These are phyloP conservation scores for Porphyra umbilicalis DNA, from an alignment of 31 red algal species.

Conservation along the genomic window DNA sequence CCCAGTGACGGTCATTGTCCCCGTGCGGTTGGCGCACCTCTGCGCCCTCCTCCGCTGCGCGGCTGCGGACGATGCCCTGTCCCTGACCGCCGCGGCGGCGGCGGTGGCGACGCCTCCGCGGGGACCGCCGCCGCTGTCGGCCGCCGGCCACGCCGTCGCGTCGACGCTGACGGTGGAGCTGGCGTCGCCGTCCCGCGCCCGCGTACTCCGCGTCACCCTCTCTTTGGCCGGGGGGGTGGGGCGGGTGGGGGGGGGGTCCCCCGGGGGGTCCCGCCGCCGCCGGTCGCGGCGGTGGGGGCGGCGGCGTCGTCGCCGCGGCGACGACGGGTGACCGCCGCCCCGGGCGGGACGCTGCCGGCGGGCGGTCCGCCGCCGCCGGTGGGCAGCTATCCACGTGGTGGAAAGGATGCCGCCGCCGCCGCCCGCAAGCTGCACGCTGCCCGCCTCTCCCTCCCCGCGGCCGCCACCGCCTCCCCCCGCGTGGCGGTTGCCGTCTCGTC, in stretches of 20 bases:
- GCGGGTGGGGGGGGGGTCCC: neutral
- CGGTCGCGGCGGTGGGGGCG: neutral
- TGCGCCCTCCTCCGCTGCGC: neutral
- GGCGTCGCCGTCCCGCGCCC: neutral
- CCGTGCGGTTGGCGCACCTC: neutral
- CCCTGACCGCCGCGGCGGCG: neutral
- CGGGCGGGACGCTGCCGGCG: no score
- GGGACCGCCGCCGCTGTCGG: neutral
- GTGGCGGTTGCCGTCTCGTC: neutral
- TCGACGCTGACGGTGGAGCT: neutral
- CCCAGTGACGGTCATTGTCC: neutral
- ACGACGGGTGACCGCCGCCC: no score
- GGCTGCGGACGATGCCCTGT: neutral
- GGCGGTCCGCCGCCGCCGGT: neutral
- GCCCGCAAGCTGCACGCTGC: neutral
- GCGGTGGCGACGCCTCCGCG: neutral
- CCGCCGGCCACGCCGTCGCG: neutral
- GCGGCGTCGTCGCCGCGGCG: neutral
- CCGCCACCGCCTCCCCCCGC: neutral
- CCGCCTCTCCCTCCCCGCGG: neutral
- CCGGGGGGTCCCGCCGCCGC: neutral
- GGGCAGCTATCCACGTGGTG: no score
- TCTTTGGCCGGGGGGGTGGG: neutral
- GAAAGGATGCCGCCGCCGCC: neutral
- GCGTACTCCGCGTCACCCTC: neutral